Evolutionary conservation across 805 yeast genomes (phyloP).

Genomic region (Ogataea ganodermae): DNA sequence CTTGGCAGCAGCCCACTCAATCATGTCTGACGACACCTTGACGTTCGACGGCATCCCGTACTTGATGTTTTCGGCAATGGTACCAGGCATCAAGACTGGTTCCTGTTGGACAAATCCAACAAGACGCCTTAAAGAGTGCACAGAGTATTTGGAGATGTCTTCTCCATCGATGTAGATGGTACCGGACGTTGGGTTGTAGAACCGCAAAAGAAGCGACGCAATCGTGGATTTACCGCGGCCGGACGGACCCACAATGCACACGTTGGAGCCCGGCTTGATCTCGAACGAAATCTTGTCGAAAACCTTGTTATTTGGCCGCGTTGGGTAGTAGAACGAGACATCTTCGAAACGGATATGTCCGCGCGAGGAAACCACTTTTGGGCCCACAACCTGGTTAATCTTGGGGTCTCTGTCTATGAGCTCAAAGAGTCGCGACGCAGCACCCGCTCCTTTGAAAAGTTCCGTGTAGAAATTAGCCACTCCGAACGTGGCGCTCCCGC

Average conservation of each 20-base stretch:
- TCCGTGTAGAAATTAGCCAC: constrained; percentile 90
- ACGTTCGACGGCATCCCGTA: constrained; percentile 58
- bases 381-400: constrained; percentile 71
- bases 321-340: constrained; percentile 79
- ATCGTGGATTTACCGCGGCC: constrained; percentile 95
- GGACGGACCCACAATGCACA: constrained; percentile 93
- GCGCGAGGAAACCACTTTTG: constrained; percentile 41
- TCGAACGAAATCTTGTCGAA: constrained; percentile 64
- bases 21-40: constrained; percentile 60
- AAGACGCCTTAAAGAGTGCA: constrained; percentile 71
- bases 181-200: constrained; percentile 79
- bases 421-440: constrained; percentile 90
- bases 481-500: constrained; percentile 91
- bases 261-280: constrained; percentile 80
- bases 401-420: constrained; percentile 75
- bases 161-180: constrained; percentile 66
- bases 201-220: constrained; percentile 74
- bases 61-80: constrained; percentile 81
- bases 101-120: constrained; percentile 93
- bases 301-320: constrained; percentile 71
- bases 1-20: constrained; percentile 61
- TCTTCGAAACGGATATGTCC: constrained; percentile 68
- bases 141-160: constrained; percentile 66
- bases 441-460: constrained; percentile 96
- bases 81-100: constrained; percentile 84